Percentiles rank a stretch among this genome's conserved stretches.
phyloP scores from a whole-genome alignment of 257 asterid species.

The Buddleja alternifolia region DNA sequence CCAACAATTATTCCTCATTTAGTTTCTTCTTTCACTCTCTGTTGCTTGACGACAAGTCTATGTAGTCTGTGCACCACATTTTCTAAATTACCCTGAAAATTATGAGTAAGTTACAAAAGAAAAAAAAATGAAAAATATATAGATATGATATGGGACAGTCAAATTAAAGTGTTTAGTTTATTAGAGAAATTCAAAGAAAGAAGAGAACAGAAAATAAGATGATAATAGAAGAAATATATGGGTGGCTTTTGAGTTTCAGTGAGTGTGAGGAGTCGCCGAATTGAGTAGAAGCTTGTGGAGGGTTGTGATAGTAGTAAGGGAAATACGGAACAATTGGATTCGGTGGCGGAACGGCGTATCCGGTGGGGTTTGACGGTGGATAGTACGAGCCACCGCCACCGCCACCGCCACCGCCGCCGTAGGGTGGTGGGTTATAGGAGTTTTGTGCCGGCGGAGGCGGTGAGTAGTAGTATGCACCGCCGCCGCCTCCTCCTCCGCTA shows the following conservation, averaged over 20 bases:
- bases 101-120: neutral
- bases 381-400: constrained; percentile 31
- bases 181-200: constrained; percentile 22
- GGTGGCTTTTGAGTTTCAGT: constrained; percentile 22
- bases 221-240: constrained; percentile 10
- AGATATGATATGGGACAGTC: neutral
- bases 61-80: neutral
- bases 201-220: constrained; percentile 28
- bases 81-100: constrained; percentile 34
- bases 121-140: neutral
- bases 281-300: constrained; percentile 41
- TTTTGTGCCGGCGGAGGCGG: constrained; percentile 57
- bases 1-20: neutral
- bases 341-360: constrained; percentile 47
- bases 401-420: too few species aligned
- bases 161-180: neutral
- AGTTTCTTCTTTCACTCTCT: neutral
- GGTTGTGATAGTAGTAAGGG: constrained; percentile 51
- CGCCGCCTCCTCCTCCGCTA: constrained; percentile 30
- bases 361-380: constrained; percentile 39
- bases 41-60: constrained; percentile 5
- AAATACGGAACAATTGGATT: constrained; percentile 55
- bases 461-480: constrained; percentile 44
- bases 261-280: constrained; percentile 35
- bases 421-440: constrained; percentile 43